Conservation (phyloP, 805 yeast species). For the Candida sithepensis region DNA sequence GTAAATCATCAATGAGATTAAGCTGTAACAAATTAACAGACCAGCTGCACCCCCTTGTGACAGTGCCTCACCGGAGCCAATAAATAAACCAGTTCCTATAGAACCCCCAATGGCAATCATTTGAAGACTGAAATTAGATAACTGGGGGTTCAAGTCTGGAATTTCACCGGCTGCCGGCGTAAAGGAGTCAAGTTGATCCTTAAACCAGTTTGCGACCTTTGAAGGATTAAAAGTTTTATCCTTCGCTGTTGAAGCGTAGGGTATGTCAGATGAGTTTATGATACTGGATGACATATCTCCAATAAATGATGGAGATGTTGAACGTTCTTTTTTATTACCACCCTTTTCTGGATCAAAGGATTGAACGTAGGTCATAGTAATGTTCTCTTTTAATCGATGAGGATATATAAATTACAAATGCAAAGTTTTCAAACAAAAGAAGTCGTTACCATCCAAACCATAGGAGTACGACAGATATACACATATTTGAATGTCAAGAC, state of each 20-base stretch:
- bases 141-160: constrained; percentile 17
- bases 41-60: constrained; percentile 64
- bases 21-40: constrained; percentile 50
- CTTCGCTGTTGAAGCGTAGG: neutral
- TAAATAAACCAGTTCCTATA: constrained; percentile 66
- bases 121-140: constrained; percentile 45
- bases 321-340: too few species aligned
- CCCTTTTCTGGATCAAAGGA: neutral
- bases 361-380: too few species aligned
- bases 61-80: constrained; percentile 61
- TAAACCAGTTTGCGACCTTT: constrained; percentile 11
- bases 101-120: constrained; percentile 69
- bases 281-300: neutral
- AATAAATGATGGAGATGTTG: too few species aligned
- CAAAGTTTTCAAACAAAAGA: too few species aligned
- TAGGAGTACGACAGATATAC: too few species aligned
- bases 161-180: constrained; percentile 26
- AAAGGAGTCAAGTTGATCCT: constrained; percentile 22
- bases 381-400: too few species aligned
- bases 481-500: too few species aligned
- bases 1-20: constrained; percentile 54
- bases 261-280: too few species aligned
- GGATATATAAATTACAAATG: too few species aligned
- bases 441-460: too few species aligned
- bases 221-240: too few species aligned